Evolutionary conservation across 2,329 filamentous ascomycete species (phyloP).

Genomic region (Fusarium sp.): DNA sequence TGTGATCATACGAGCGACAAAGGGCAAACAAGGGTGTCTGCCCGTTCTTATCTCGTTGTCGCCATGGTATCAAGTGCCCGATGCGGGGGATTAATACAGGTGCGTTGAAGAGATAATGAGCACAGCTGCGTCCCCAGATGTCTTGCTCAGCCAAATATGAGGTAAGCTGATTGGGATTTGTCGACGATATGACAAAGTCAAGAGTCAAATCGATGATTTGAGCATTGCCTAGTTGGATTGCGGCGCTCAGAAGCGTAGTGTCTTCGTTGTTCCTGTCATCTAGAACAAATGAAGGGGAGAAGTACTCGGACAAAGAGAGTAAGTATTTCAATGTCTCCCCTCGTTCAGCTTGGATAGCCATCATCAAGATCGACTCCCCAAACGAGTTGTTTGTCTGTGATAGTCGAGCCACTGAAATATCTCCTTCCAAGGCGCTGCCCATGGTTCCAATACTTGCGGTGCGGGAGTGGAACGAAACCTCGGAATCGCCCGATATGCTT

Average conservation of each 20-base stretch:
- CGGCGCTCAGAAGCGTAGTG: slow-evolving; percentile 88
- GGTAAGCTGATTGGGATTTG: slow-evolving; percentile 65
- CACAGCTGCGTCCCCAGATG: slow-evolving; percentile 85
- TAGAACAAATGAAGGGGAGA: slow-evolving; percentile 75
- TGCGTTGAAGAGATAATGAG: slow-evolving; percentile 96
- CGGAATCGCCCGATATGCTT: slow-evolving; percentile 88
- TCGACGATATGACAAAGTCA: slow-evolving; percentile 71
- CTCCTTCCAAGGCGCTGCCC: slow-evolving; percentile 80
- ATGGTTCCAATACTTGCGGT: slow-evolving; percentile 81
- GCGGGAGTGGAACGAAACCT: slow-evolving; percentile 82
- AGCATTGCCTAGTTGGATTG: slow-evolving; percentile 83
- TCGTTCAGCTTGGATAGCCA: slow-evolving; percentile 80
- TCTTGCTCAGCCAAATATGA: slow-evolving; percentile 82
- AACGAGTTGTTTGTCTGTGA: slow-evolving; percentile 75
- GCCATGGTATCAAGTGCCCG: slow-evolving; percentile 85
- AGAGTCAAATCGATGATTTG: slow-evolving; percentile 81
- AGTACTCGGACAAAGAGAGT: slow-evolving; percentile 80
- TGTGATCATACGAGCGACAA: slow-evolving; percentile 94
- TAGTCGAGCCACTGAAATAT: slow-evolving; percentile 83
- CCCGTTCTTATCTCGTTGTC: slow-evolving; percentile 91
- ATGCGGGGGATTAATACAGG: slow-evolving; percentile 82
- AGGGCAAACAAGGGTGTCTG: slow-evolving; percentile 97
- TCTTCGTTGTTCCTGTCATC: slow-evolving; percentile 90
- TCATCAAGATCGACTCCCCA: slow-evolving; percentile 90
- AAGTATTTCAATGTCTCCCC: slow-evolving; percentile 81